Base-by-base conservation (phyloP, 768 basidiomycete species). In the Daedalea quercina region DNA sequence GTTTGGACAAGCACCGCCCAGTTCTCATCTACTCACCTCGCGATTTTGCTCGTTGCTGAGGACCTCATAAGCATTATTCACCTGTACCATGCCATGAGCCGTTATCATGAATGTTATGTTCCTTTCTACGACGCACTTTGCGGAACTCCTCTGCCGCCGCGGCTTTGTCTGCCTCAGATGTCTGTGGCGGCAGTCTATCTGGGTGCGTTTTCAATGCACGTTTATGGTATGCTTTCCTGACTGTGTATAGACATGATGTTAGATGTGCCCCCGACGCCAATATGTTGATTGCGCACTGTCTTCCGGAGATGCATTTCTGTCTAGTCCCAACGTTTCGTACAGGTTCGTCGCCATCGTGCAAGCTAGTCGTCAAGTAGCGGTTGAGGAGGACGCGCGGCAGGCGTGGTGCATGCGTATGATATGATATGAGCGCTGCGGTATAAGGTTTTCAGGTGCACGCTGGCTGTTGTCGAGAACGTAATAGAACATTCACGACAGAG, bases 31-130 rank as follows among this genome's bases (percentile, higher is more conserved):
- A 60, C 76, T 50, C 60, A 82, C 76, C 60, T 70, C 73, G 47
- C 86, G 79, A 53, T 77, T 89, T 49, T 76, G 67, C 1, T 76
- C 60, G 60, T 91, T 80, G 47, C 64, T 81, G 50, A 91, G 67
- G 1, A 91, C 78, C 63, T 90, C 87, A 60, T 89, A 90, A 25
- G 87, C 87, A 55, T 87, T 84, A 59, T 83, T 86, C 43, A 89
- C 78, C 84, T 89, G 44, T 28, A 25, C 11, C 33, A 43, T 3
- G 19, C 44, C 3, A 49, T 52, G 20, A 41, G 41, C 6, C 37
- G 19, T 19, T 31, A 22, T 13, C 19, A 6, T n/a, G 20, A 22
- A 43, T 26, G 42, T n/a, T 34, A 48, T 44, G 33, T 47, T 34
- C 47, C 43, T 31, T 43, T 24, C 40, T 17, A 73, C 74, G 3